Conservation (phyloP, 345 rosid genomes). For the Psidium friedrichsthalianum region DNA sequence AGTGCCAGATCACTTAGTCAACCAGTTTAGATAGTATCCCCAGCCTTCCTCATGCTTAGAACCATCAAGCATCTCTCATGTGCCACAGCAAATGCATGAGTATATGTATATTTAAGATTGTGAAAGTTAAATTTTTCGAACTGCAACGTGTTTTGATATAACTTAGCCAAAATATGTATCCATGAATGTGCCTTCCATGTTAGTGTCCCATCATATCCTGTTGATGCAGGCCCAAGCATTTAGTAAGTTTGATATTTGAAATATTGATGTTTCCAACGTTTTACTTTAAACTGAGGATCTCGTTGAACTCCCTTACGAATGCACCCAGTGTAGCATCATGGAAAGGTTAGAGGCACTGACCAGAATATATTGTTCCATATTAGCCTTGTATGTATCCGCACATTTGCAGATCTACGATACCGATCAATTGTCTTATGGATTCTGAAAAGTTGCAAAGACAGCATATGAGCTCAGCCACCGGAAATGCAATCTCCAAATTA, state of each 20-base stretch:
- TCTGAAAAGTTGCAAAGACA: slow-evolving; percentile 14
- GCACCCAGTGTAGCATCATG: background rate
- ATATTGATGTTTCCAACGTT: background rate
- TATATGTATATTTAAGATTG: too few relatives aligned
- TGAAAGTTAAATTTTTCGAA: background rate
- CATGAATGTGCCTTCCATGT: background rate
- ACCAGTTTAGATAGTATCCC: background rate
- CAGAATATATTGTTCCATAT: slow-evolving; percentile 8
- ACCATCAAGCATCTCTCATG: too few relatives aligned
- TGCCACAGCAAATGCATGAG: too few relatives aligned
- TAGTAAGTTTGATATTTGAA: background rate
- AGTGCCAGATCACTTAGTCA: background rate
- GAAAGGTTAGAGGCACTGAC: background rate
- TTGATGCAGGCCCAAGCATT: background rate
- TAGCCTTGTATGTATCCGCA: slow-evolving; percentile 3
- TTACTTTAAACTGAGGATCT: background rate
- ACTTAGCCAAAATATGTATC: background rate
- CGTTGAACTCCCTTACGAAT: background rate
- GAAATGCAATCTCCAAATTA: background rate
- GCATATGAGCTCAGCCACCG: background rate
- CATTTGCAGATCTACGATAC: slow-evolving; percentile 15
- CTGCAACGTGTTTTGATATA: background rate
- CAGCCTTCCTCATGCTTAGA: too few relatives aligned
- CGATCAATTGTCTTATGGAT: slow-evolving; percentile 31
- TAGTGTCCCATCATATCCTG: background rate